Evolutionary conservation across 352 stramenopile species (phyloP).

Genomic region (Phytophthora pisi): DNA sequence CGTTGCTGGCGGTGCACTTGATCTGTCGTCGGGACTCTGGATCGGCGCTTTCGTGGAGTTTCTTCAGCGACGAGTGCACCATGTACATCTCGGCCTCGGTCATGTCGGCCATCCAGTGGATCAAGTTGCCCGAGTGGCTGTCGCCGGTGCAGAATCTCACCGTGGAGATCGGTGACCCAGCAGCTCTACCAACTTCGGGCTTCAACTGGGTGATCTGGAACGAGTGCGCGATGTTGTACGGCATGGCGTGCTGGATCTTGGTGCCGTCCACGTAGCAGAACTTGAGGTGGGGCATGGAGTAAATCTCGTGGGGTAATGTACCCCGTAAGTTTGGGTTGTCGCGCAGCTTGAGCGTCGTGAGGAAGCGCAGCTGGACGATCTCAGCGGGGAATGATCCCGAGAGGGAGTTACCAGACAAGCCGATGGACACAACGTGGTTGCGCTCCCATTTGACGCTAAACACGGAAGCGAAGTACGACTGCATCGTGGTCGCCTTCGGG

Average conservation of each 20-base stretch:
- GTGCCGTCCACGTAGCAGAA: conserved; percentile 77
- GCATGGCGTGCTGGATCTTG: conserved; percentile 46
- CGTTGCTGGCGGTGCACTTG: conserved; percentile 55
- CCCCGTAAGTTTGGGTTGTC: conserved; percentile 57
- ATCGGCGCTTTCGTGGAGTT: conserved; percentile 37
- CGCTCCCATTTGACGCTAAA: conserved; percentile 59
- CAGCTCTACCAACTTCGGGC: conserved; percentile 1
- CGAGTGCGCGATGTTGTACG: conserved; percentile 50
- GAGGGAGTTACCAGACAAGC: conserved; percentile 60
- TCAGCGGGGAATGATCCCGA: conserved; percentile 47
- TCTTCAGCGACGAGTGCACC: conserved; percentile 55
- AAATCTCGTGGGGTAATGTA: conserved; percentile 32
- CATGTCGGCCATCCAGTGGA: conserved; percentile 59
- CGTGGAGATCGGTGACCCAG: conserved; percentile 33
- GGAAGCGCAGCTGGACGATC: conserved; percentile 47
- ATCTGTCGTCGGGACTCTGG: conserved; percentile 20
- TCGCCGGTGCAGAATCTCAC: conserved; percentile 52
- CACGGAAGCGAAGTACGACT: conserved; percentile 39
- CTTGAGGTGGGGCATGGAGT: conserved; percentile 50
- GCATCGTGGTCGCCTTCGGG: conserved; percentile 34
- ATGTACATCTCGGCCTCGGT: conserved; percentile 61
- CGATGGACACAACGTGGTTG: conserved; percentile 66
- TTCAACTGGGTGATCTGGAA: conserved; percentile 69
- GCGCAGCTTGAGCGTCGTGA: conserved; percentile 63
- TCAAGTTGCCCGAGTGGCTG: conserved; percentile 18